Evolutionary conservation across 306 rosid genomes (phyloP).

Genomic region (Phaseolus lunatus): DNA sequence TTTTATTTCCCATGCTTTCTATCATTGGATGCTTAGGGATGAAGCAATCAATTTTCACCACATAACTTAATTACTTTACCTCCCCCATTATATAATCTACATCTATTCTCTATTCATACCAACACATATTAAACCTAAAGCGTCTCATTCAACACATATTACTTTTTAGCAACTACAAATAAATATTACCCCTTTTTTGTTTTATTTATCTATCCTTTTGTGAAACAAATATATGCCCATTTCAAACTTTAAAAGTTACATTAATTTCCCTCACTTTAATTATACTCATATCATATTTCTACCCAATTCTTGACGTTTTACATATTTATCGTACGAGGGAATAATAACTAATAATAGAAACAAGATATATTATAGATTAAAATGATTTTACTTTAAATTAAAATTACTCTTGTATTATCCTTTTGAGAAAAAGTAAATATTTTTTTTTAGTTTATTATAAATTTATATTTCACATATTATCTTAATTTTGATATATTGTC

Average conservation of each 20-base stretch:
- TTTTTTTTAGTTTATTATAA: no score
- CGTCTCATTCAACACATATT: not conserved
- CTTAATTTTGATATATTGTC: no score
- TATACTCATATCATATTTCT: not conserved
- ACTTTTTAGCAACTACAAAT: not conserved
- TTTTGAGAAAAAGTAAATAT: no score
- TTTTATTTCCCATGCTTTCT: not conserved
- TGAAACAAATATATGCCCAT: not conserved
- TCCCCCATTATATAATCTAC: no score
- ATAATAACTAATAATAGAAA: not conserved
- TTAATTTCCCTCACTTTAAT: not conserved
- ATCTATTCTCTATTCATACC: no score
- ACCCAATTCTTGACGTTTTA: not conserved
- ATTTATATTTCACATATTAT: no score
- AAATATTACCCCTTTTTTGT: not conserved
- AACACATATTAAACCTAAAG: not conserved
- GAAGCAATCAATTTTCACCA: slow-evolving; percentile 32
- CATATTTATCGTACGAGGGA: not conserved
- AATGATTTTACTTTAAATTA: no score
- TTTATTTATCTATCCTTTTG: not conserved
- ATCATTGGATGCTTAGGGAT: slow-evolving; percentile 31
- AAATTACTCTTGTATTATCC: no score
- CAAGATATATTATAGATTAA: no score
- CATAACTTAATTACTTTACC: not conserved
- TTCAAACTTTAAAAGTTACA: not conserved